These are phyloP conservation scores for Odontarrhena argentea DNA, from an alignment of 345 rosid genomes.

Conservation along the genomic window DNA sequence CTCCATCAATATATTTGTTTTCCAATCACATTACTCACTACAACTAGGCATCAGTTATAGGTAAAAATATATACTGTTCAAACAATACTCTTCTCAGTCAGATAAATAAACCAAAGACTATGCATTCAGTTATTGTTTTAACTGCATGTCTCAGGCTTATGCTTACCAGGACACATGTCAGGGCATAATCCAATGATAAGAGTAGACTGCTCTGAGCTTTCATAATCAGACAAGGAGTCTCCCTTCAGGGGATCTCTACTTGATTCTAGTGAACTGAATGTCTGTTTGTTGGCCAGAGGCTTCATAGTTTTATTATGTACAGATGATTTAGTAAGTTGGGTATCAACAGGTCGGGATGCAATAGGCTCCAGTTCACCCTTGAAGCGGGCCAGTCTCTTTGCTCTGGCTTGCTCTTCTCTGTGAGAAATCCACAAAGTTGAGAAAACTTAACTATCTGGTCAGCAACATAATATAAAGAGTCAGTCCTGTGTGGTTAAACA, in stretches of 20 bases:
- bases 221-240: constrained; percentile 51
- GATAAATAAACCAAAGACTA: constrained; percentile 26
- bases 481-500: constrained; percentile 14
- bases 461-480: constrained; percentile 23
- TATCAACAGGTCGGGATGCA: constrained; percentile 43
- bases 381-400: constrained; percentile 80
- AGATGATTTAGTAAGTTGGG: constrained; percentile 46
- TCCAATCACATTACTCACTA: constrained; percentile 10
- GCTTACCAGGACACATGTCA: constrained; percentile 94
- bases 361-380: constrained; percentile 65
- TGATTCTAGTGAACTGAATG: constrained; percentile 41
- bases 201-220: constrained; percentile 53
- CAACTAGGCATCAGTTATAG: constrained; percentile 21
- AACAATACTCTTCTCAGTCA: constrained; percentile 4
- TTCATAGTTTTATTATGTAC: constrained; percentile 39
- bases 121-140: constrained; percentile 16
- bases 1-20: constrained; percentile 25
- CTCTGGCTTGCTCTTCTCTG: constrained; percentile 89
- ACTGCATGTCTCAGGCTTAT: constrained; percentile 31
- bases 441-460: constrained; percentile 22
- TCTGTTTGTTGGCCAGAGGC: constrained; percentile 45
- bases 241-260: constrained; percentile 44
- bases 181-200: constrained; percentile 76
- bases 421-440: constrained; percentile 24
- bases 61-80: neutral